phyloP scores from a whole-genome alignment of 129 eudicot species.

The Chrysanthemum lavandulifolium region DNA sequence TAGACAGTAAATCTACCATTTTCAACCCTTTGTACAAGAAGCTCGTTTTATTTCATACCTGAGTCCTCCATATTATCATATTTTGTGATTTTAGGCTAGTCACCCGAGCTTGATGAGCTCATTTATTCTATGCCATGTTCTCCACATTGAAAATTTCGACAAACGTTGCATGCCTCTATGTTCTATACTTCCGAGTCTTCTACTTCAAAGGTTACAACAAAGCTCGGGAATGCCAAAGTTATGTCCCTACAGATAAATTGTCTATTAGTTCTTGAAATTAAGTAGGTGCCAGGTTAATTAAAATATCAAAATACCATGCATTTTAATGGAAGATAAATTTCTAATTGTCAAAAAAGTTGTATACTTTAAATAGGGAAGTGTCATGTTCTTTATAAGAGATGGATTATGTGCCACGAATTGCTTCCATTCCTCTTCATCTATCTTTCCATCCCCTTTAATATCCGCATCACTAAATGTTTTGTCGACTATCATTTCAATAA shows the following conservation, averaged over 20 bases:
- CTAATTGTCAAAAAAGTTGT: no score
- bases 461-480: conserved; percentile 85
- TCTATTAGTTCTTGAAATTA: neutral
- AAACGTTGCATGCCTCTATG: neutral
- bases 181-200: conserved; percentile 59
- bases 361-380: conserved; percentile 89
- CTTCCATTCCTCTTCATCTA: conserved; percentile 89
- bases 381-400: conserved; percentile 89
- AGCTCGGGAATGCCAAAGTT: conserved; percentile 89
- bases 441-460: conserved; percentile 76
- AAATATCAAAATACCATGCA: no score
- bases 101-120: conserved; percentile 1
- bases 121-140: neutral
- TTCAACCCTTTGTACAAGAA: conserved; percentile 14
- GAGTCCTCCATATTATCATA: no score
- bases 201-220: conserved; percentile 62
- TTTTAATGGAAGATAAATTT: no score
- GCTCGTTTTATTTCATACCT: no score
- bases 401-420: conserved; percentile 75
- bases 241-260: conserved; percentile 59
- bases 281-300: no score
- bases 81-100: neutral
- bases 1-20: neutral
- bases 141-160: neutral
- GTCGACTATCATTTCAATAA: conserved; percentile 73